Evolutionary conservation across 1,284 basidiomycete species (phyloP).

Genomic region (Phylloboletellus chloephorus): DNA sequence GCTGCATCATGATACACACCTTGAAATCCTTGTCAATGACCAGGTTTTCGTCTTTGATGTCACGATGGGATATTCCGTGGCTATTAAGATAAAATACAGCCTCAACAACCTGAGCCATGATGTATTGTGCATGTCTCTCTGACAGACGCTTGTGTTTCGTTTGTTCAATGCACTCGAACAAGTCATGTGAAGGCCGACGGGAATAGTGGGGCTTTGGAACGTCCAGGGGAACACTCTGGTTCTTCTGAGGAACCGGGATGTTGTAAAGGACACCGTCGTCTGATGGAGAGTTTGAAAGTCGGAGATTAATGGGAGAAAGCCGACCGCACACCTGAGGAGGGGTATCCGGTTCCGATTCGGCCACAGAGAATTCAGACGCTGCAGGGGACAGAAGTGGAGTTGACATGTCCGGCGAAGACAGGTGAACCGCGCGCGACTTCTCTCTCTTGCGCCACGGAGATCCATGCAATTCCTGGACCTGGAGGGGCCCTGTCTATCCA

Average conservation of each 20-base stretch:
- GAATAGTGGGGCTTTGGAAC: conserved; percentile 48
- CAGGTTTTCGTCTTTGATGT: conserved; percentile 93
- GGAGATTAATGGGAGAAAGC: conserved; percentile 22
- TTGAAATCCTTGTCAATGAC: conserved; percentile 74
- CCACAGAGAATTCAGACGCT: conserved; percentile 43
- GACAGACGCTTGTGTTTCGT: conserved; percentile 70
- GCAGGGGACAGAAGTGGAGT: conserved; percentile 55
- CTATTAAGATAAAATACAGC: conserved; percentile 75
- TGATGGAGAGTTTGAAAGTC: conserved; percentile 16
- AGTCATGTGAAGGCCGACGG: conserved; percentile 78
- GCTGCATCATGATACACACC: conserved; percentile 34
- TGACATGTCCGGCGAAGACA: conserved; percentile 24
- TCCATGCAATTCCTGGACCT: conserved; percentile 92
- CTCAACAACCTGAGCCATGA: conserved; percentile 85
- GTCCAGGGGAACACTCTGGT: conserved; percentile 12
- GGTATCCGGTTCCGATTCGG: conserved; percentile 39
- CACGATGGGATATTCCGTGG: conserved; percentile 81
- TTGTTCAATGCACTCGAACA: conserved; percentile 93
- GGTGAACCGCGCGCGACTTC: conserved; percentile 15
- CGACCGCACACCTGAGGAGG: conserved; percentile 35
- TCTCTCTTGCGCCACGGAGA: conserved; percentile 66
- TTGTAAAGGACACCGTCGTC: conserved; percentile 8
- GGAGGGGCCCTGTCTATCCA: conserved; percentile 3
- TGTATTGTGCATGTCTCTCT: conserved; percentile 75
- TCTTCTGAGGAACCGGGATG: conserved; percentile 11